Evolutionary conservation across 495 filamentous ascomycete genomes (phyloP).

Genomic region (Penicillium pancosmium): DNA sequence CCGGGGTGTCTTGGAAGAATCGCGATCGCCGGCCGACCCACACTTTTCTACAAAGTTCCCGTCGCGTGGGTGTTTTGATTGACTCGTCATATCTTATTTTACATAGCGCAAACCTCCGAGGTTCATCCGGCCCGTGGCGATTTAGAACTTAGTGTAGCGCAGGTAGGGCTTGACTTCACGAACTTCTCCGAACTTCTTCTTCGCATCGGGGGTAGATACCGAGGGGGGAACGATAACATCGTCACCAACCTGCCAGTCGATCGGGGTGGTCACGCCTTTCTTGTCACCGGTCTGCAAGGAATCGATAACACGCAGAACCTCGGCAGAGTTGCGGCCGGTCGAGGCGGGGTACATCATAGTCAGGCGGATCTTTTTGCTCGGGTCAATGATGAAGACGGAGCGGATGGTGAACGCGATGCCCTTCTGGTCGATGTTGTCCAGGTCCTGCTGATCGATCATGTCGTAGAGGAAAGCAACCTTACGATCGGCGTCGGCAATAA

Average conservation of each 20-base stretch:
- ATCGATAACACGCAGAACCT: slow-evolving; percentile 94
- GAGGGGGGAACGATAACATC: slow-evolving; percentile 95
- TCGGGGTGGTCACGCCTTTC: slow-evolving; percentile 88
- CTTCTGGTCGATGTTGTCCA: slow-evolving; percentile 90
- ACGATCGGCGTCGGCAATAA: slow-evolving; percentile 95
- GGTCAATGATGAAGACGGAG: slow-evolving; percentile 98
- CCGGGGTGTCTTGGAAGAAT: slow-evolving; percentile 5
- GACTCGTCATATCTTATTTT: slow-evolving; percentile 6
- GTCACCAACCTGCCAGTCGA: slow-evolving; percentile 87
- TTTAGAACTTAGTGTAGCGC: slow-evolving; percentile 31
- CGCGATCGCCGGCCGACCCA: slow-evolving; percentile 1
- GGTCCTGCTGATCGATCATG: slow-evolving; percentile 89
- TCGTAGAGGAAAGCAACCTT: slow-evolving; percentile 91
- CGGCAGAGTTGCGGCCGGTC: slow-evolving; percentile 94
- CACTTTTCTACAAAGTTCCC: neutral
- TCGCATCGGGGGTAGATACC: slow-evolving; percentile 84
- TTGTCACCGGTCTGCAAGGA: slow-evolving; percentile 97
- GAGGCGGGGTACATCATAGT: slow-evolving; percentile 97
- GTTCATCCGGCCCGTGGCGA: neutral
- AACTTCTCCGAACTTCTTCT: slow-evolving; percentile 88
- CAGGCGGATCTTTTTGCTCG: slow-evolving; percentile 95
- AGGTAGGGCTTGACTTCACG: slow-evolving; percentile 90
- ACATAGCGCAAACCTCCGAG: slow-evolving; percentile 1
- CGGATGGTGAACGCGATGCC: slow-evolving; percentile 98
- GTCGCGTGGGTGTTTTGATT: slow-evolving; percentile 2